A percentile compares a stretch with the other conserved stretches of the same genome.
Evolutionary conservation across 2,329 filamentous ascomycete species (phyloP).

Genomic region (Monosporascus sp.): DNA sequence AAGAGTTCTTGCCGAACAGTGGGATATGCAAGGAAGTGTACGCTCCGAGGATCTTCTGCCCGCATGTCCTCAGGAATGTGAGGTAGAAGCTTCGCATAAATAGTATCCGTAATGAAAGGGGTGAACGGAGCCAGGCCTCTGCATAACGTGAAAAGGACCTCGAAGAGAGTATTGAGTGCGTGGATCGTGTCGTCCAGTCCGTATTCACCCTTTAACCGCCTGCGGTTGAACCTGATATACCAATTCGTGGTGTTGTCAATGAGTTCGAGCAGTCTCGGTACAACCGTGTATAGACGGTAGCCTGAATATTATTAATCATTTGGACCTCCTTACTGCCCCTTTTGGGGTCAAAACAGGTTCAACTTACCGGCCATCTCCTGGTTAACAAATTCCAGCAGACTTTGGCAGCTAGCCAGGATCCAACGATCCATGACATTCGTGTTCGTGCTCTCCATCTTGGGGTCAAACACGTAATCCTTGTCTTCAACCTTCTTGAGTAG

Average conservation of each 20-base stretch:
- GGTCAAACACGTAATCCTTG: constrained; percentile 73
- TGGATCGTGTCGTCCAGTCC: constrained; percentile 74
- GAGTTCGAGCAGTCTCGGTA: constrained; percentile 72
- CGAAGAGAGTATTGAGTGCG: constrained; percentile 89
- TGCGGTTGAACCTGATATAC: constrained; percentile 95
- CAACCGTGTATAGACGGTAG: constrained; percentile 84
- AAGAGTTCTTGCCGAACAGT: constrained; percentile 85
- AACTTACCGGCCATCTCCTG: constrained; percentile 76
- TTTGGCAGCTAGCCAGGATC: constrained; percentile 91
- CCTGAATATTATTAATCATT: constrained; percentile 30
- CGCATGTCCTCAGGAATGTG: constrained; percentile 69
- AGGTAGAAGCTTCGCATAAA: constrained; percentile 77
- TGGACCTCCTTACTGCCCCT: too few species aligned
- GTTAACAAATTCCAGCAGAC: constrained; percentile 85
- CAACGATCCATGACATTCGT: constrained; percentile 93
- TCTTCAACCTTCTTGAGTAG: constrained; percentile 81
- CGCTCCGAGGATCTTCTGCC: constrained; percentile 71
- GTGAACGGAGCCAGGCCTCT: constrained; percentile 84
- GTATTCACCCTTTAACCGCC: constrained; percentile 62
- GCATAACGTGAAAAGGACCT: constrained; percentile 78
- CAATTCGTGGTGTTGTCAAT: constrained; percentile 98
- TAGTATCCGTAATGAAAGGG: constrained; percentile 91
- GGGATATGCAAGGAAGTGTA: constrained; percentile 90
- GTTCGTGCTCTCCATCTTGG: constrained; percentile 67
- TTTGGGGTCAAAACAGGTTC: constrained; percentile 1